Base-by-base conservation (phyloP, 1,139 yeast genomes). In the Geotrichum macrosporum region DNA sequence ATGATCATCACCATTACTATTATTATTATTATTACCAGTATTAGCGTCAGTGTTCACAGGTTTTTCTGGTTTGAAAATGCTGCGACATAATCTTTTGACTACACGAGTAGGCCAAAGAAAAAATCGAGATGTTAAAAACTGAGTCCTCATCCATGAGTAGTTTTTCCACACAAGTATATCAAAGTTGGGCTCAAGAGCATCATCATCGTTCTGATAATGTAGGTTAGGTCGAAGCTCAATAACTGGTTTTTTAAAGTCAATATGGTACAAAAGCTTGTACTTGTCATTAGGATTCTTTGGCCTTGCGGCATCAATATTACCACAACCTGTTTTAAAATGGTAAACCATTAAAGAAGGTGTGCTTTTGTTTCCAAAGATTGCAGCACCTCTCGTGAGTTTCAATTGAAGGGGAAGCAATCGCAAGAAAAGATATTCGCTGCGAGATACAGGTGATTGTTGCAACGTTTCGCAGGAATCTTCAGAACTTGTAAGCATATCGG, bases 301-400 rank as follows among this genome's bases (percentile, higher is more conserved):
- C 9, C 67, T 66, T 2, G 71, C 67, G 12, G 78, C 70, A 61
- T 89, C 96, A 1, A 83, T 52, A 0, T 72, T 55, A 0, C 89
- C 88, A n/a, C 66, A 67, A 1, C 80, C 81, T 2, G 71, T 59
- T 6, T 74, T 71, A 57, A 74, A 83, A 8, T 87, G 80, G 4
- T 76, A 69, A 2, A 87, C 80, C 40, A 84, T 55, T 10, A 92
- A 67, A 0, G 89, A 77, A 1, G 94, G 84, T 0, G 96, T 87
- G 10, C 78, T 73, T 47, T 76, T 71, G 63, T 88, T 89, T 5
- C 98, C 98, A 30, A 87, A 59, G 1, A 87, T 81, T 30, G 86
- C 51, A 0, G 95, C 84, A 1, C 92, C 89, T 49, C 78, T 81
- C 41, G 72, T 75, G n/a, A 84, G 67, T 21, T 69, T 66, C 3